Evolutionary conservation across 805 yeast species (phyloP), one percentile per base, ranked within the genome.

Genomic region (Metschnikowia lachancei): DNA sequence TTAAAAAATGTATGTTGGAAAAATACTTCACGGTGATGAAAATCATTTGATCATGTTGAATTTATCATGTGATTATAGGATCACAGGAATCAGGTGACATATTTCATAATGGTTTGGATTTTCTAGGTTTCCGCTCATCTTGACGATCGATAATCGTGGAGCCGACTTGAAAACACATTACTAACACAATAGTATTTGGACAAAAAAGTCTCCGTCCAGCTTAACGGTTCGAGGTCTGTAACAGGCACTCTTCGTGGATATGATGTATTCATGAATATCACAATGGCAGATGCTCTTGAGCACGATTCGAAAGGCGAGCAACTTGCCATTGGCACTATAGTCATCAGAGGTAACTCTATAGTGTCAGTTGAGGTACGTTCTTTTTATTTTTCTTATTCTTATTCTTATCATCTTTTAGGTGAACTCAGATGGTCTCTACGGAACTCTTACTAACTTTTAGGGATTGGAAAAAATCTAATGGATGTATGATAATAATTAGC

Each of bases 191-290:
- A 85, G 83, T 89, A 87, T 62, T 75, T 88, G 78, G 91, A 87
- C 60, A 87, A 87, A 66, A 79, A 80, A 57, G 74, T 92, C 22
- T 72, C 81, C 12, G 70, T 92, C 14, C 86, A 85, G 53, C 73
- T 92, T 49, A 89, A 88, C 63, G 95, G 96, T 1, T 69, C 85
- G 12, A 75, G 97, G 41, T 78, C 78, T 55, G 80, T 92, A 1
- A 77, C 80, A n/a, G 98, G 98, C 2, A 78, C 79, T 11, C 74
- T 92, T 45, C 74, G 87, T 57, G 98, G 98, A 2, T 92, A 82
- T 63, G 98, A 92, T 61, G 78, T 78, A n/a, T 86, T 85, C 59
- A 62, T 87, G 56, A 87, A 87, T 58, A 66, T 86, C 19, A 88
- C 87, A 0, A 62, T 87, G 31, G 87, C 82, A 38, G 85, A 83